phyloP scores from a whole-genome alignment of 352 stramenopile genomes.

The Plasmopara halstedii region DNA sequence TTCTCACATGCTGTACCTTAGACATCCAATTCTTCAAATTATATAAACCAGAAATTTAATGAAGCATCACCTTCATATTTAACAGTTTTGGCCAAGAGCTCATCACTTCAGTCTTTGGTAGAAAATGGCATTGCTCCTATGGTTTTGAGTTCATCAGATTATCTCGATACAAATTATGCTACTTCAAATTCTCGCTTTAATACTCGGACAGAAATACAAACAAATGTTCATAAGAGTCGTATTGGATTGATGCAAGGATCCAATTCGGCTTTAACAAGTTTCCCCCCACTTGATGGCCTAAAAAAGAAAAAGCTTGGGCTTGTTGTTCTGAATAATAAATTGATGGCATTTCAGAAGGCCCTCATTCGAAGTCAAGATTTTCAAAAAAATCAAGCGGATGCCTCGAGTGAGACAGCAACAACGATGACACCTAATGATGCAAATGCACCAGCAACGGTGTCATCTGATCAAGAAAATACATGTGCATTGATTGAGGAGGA shows the following conservation, averaged over 20 bases:
- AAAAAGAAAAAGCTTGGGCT: conserved; percentile 27
- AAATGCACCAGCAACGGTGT: background rate
- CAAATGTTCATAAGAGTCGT: conserved; percentile 4
- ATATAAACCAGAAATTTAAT: conserved; percentile 3
- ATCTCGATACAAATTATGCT: conserved; percentile 1
- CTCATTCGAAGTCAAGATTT: conserved; percentile 10
- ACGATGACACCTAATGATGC: background rate
- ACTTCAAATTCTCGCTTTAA: conserved; percentile 7
- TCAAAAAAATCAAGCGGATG: conserved; percentile 10
- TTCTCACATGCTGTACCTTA: background rate
- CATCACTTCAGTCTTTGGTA: background rate
- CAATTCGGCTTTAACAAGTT: background rate
- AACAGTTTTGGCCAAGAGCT: conserved; percentile 1
- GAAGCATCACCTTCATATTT: conserved; percentile 8
- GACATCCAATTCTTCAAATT: background rate
- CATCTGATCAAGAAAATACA: background rate
- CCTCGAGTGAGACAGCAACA: background rate
- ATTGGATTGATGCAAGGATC: conserved; percentile 5
- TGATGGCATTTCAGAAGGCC: conserved; percentile 10
- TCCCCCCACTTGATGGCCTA: background rate
- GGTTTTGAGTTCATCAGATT: conserved; percentile 8
- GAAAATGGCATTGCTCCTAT: conserved; percentile 6
- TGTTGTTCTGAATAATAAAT: conserved; percentile 15
- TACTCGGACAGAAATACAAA: conserved; percentile 7
- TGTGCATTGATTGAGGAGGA: background rate